Evolutionary conservation across 2,329 filamentous ascomycete species (phyloP).

Genomic region (Aspergillus sp.): DNA sequence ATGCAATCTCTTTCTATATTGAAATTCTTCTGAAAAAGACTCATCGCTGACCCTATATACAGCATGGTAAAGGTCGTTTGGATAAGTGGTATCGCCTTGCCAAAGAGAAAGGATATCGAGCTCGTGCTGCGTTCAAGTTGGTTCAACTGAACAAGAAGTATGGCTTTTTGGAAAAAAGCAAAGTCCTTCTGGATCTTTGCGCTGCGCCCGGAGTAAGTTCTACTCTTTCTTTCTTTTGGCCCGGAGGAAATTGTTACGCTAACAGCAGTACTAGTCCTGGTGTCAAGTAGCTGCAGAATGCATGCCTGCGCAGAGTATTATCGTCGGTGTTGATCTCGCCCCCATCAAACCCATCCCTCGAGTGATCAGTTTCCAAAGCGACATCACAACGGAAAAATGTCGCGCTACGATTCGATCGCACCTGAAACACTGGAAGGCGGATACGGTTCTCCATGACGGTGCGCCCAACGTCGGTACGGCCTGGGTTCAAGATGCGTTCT

Average conservation of each 20-base stretch:
- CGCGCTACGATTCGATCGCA: constrained; percentile 84
- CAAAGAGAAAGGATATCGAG: constrained; percentile 96
- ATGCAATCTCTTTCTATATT: constrained; percentile 8
- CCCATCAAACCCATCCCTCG: constrained; percentile 95
- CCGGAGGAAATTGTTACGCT: constrained; percentile 12
- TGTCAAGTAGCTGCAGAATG: constrained; percentile 94
- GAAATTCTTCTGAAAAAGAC: not conserved
- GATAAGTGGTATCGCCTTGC: constrained; percentile 99
- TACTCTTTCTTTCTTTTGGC: not conserved
- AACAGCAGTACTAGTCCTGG: constrained; percentile 65
- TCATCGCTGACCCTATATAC: constrained; percentile 30
- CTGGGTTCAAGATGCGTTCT: constrained; percentile 98
- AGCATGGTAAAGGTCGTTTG: constrained; percentile 93
- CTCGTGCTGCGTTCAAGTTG: constrained; percentile 94
- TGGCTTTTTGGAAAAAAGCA: constrained; percentile 95
- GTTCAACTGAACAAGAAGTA: constrained; percentile 99
- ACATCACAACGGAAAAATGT: constrained; percentile 97
- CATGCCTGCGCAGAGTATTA: constrained; percentile 87
- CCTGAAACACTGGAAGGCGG: constrained; percentile 93
- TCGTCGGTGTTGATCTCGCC: constrained; percentile 88
- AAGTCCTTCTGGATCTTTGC: constrained; percentile 94
- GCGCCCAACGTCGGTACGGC: constrained; percentile 97
- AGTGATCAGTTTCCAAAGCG: constrained; percentile 93
- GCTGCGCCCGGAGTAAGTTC: constrained; percentile 81
- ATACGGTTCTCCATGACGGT: constrained; percentile 93